Conservation (phyloP, 2,329 filamentous ascomycete genomes). For the Gyromitra esculenta region DNA sequence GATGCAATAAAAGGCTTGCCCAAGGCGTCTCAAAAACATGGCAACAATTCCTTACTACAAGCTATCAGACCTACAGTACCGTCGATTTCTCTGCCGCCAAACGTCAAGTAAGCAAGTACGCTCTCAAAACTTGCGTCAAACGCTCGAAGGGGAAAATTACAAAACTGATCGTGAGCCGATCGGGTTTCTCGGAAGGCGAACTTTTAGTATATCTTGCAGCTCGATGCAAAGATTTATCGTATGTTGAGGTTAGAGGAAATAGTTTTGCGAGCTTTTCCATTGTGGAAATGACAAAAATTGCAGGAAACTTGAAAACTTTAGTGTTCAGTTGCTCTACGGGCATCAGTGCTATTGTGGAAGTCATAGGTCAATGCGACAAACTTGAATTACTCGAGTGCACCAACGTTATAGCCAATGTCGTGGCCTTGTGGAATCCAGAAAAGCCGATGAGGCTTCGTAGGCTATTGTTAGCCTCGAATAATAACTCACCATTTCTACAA, state of each 20-base stretch:
- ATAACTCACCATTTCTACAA: not conserved
- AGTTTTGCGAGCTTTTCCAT: conserved; percentile 15
- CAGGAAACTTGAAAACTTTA: conserved; percentile 53
- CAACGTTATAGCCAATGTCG: conserved; percentile 1
- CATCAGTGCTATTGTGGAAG: not conserved
- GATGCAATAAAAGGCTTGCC: conserved; percentile 58
- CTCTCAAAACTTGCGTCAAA: conserved; percentile 53
- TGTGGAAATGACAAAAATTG: conserved; percentile 46
- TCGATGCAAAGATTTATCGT: conserved; percentile 48
- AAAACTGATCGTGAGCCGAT: conserved; percentile 42
- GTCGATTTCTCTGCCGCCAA: conserved; percentile 63
- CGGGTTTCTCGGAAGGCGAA: conserved; percentile 2
- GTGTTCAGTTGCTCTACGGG: conserved; percentile 41
- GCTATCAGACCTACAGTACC: conserved; percentile 63
- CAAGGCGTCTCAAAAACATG: conserved; percentile 65
- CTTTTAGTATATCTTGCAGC: conserved; percentile 35
- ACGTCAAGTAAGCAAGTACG: conserved; percentile 59
- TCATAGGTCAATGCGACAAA: conserved; percentile 49
- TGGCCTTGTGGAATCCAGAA: conserved; percentile 6
- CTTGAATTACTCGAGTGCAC: conserved; percentile 51
- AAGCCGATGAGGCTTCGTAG: conserved; percentile 27
- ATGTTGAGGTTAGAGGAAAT: conserved; percentile 13
- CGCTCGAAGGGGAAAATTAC: conserved; percentile 50
- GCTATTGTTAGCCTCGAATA: conserved; percentile 20
- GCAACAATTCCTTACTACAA: conserved; percentile 62